Base-by-base conservation (phyloP, 352 stramenopile species). In the Globisporangium uncinulatum region DNA sequence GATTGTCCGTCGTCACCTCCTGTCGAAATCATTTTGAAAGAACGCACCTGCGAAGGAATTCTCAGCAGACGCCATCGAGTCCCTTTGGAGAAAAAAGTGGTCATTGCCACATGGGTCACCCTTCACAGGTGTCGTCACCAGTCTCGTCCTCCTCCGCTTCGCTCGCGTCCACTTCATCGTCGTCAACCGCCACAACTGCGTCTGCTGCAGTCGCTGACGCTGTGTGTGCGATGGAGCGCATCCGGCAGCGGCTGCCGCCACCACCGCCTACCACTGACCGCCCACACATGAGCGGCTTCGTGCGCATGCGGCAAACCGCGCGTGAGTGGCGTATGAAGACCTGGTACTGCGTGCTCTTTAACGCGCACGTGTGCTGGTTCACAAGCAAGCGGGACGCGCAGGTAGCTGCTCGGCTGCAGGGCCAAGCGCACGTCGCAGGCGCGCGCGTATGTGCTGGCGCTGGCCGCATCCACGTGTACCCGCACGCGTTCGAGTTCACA, bases 281-380 rank as follows among this genome's bases (percentile, higher is more conserved):
- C 48, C 17, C 48, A 19, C 36, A 10, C 36, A 64, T 66, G 37
- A 54, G 61, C 39, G 68, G 68, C 45, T 76, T 71, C 31, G 20
- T 76, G 47, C 65, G 65, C 31, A 65, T 76, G 48, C 68, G 65
- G 15, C 57, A 69, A 37, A 50, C 65, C 9, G 43, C 61, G 51
- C 57, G 58, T 36, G 68, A 71, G 58, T 76, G 68, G 68, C 68
- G 68, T 44, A 70, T 76, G 65, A 76, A 76, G 50, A 76, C 68
- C 32, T 76, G 68, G 68, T 76, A 71, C 56, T 73, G 62, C 52
- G 54, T 65, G 45, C 65, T 72, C 53, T 64, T 63, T 51, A 65
- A 67, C 31, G 19, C 54, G 32, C 57, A 73, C 20, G 4, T 76
- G 17, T 66, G 59, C 50, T 70, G 64, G 50, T 76, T 73, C 56